Percentiles rank a stretch among this genome's conserved stretches.
Conservation (phyloP, 257 asterid genomes). For the Lycium barbarum region DNA sequence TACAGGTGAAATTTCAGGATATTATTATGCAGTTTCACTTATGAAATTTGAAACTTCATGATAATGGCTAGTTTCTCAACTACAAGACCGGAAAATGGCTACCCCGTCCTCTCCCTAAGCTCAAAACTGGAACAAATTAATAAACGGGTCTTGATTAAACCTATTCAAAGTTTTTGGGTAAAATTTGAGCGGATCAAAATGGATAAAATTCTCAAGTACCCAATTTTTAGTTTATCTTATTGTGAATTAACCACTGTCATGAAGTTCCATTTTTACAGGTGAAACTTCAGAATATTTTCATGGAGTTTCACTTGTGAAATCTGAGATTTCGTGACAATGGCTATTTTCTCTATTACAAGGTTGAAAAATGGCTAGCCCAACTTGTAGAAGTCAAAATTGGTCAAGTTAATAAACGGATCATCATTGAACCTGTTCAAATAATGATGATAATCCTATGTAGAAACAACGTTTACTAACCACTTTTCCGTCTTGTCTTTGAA, state of each 20-base stretch:
- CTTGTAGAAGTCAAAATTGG: not conserved
- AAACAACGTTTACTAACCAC: not conserved
- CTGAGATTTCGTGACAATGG: not conserved
- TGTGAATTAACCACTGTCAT: not conserved
- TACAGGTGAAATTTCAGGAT: not conserved
- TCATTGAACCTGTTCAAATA: not conserved
- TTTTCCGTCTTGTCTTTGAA: not conserved
- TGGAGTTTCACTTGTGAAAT: not conserved
- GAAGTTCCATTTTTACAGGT: not conserved
- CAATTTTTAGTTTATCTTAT: not conserved
- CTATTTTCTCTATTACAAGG: not conserved
- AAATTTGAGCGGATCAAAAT: not conserved
- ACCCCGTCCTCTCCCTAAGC: no score
- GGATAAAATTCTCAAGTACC: not conserved
- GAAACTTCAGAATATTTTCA: not conserved
- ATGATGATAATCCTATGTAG: not conserved
- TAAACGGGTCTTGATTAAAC: not conserved
- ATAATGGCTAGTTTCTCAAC: not conserved
- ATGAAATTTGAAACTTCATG: not conserved
- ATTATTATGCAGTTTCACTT: not conserved
- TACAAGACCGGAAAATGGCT: not conserved
- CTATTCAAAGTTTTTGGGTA: not conserved
- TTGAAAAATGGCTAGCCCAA: not conserved
- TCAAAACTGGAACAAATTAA: not conserved
- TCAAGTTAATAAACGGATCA: not conserved